These are phyloP conservation scores for Trametes pubescens DNA, from an alignment of 1,284 basidiomycete genomes.

Conservation along the genomic window DNA sequence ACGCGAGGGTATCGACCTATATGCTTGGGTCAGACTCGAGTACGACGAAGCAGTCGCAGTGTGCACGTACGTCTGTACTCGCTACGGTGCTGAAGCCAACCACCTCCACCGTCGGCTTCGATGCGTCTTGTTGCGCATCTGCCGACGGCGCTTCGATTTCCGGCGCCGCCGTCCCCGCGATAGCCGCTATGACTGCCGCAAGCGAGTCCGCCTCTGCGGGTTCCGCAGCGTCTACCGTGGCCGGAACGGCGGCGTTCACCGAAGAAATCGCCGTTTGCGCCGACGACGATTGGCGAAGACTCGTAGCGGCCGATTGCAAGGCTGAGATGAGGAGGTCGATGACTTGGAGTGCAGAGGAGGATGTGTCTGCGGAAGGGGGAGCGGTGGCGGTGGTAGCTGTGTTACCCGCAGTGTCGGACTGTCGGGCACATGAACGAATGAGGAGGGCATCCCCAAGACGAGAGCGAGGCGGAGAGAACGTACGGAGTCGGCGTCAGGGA, in stretches of 20 bases:
- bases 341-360: conserved; percentile 14
- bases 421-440: background rate
- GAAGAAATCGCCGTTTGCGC: background rate
- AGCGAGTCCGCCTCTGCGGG: background rate
- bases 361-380: background rate
- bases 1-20: conserved; percentile 1
- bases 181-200: background rate
- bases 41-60: background rate
- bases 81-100: conserved; percentile 14
- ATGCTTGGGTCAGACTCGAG: background rate
- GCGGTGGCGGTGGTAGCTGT: background rate
- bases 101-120: conserved; percentile 13
- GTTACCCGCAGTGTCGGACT: conserved; percentile 1
- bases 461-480: background rate
- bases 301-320: conserved; percentile 11
- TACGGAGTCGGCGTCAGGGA: conserved; percentile 3
- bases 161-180: background rate
- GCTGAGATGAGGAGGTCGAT: conserved; percentile 21
- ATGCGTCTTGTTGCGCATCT: background rate
- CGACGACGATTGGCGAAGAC: conserved; percentile 3
- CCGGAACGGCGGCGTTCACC: background rate
- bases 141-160: background rate
- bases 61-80: conserved; percentile 12
- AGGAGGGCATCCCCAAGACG: background rate
- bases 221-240: background rate